Evolutionary conservation across 305 asterid species (phyloP).

Genomic region (Fraxinus greggii): DNA sequence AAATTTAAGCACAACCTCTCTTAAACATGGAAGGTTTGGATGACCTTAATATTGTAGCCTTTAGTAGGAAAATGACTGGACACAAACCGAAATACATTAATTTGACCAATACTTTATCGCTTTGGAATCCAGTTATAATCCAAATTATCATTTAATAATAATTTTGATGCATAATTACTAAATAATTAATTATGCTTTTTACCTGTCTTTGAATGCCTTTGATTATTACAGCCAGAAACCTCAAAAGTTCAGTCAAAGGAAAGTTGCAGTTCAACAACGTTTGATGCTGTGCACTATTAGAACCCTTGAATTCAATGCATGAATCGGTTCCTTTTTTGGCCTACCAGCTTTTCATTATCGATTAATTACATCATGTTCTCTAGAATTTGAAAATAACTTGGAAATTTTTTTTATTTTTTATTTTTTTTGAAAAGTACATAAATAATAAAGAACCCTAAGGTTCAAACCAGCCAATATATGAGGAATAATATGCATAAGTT

Average conservation of each 20-base stretch:
- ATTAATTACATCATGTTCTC: not conserved
- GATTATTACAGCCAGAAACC: constrained; percentile 27
- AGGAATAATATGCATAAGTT: not conserved
- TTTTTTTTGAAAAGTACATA: not conserved
- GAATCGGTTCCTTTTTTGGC: constrained; percentile 10
- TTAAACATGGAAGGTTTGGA: not conserved
- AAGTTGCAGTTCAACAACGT: constrained; percentile 14
- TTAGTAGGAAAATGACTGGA: constrained; percentile 26
- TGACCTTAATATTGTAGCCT: not conserved
- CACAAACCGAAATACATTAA: not conserved
- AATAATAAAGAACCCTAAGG: not conserved
- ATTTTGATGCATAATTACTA: constrained; percentile 15
- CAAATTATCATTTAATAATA: constrained; percentile 11
- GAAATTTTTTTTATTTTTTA: constrained; percentile 8
- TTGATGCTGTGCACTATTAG: constrained; percentile 1
- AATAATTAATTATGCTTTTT: constrained; percentile 25
- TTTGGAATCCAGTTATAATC: constrained; percentile 26
- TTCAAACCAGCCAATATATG: not conserved
- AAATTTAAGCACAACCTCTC: not conserved
- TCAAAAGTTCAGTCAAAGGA: constrained; percentile 24
- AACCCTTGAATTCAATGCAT: not conserved
- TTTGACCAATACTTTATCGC: constrained; percentile 31
- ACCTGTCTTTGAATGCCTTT: constrained; percentile 30
- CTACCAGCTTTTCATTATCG: constrained; percentile 1
- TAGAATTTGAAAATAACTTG: not conserved